Conservation (phyloP, 176 grass and related monocot genomes). For the Tillandsia fasciculata region DNA sequence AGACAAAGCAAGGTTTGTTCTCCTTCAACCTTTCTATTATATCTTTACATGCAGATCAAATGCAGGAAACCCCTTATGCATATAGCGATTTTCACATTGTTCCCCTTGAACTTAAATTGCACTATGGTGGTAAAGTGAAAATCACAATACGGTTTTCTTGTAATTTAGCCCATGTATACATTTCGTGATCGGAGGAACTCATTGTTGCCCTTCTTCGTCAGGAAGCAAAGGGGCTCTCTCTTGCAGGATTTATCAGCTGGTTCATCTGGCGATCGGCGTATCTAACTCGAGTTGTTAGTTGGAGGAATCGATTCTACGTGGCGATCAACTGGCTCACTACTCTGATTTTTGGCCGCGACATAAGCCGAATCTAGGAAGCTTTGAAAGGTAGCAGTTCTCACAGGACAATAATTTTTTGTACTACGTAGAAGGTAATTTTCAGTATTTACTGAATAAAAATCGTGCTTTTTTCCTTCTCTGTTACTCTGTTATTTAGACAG, state of each 20-base stretch:
- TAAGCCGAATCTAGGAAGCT: constrained; percentile 60
- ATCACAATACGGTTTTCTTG: too few species aligned
- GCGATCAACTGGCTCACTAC: constrained; percentile 95
- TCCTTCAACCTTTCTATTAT: neutral
- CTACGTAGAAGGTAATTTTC: neutral
- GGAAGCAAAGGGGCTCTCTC: constrained; percentile 76
- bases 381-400: neutral
- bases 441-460: neutral
- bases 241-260: constrained; percentile 85
- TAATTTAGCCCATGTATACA: too few species aligned
- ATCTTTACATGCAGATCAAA: neutral
- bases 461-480: neutral
- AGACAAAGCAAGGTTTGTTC: constrained; percentile 72
- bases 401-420: neutral
- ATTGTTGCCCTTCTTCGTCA: constrained; percentile 23
- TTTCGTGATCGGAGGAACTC: neutral
- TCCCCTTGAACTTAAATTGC: too few species aligned
- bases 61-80: too few species aligned
- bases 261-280: constrained; percentile 93
- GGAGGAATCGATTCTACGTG: constrained; percentile 96
- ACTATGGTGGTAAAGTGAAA: too few species aligned
- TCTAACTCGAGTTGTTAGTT: constrained; percentile 82
- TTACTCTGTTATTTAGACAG: neutral
- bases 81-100: too few species aligned
- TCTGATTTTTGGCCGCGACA: constrained; percentile 75